phyloP scores from a whole-genome alignment of 2,329 filamentous ascomycete genomes.

The Xylariaceae sp. region DNA sequence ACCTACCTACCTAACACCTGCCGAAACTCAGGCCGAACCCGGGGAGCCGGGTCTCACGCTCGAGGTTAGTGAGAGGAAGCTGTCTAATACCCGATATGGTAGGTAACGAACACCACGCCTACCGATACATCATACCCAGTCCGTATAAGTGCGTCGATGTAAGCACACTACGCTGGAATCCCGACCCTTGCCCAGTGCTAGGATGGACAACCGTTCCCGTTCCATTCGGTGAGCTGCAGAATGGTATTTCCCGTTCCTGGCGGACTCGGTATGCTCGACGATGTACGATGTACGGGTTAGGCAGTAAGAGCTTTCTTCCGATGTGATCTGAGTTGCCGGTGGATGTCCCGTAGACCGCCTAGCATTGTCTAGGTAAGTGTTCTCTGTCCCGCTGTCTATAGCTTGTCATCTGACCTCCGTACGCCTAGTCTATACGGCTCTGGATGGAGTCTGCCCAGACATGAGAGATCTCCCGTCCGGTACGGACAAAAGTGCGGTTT shows the following conservation, averaged over 20 bases:
- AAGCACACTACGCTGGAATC: neutral
- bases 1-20: no score
- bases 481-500: neutral
- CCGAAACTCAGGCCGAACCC: constrained; percentile 3
- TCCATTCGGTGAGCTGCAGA: constrained; percentile 10
- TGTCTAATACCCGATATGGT: neutral
- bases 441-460: neutral
- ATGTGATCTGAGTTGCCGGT: neutral
- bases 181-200: constrained; percentile 1
- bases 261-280: neutral
- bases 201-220: constrained; percentile 2
- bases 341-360: neutral
- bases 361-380: no score
- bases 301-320: neutral
- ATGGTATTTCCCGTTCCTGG: neutral
- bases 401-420: no score
- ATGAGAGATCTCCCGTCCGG: neutral
- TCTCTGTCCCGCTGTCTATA: no score
- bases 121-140: neutral
- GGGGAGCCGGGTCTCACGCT: constrained; percentile 8
- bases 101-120: neutral
- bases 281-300: neutral
- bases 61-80: neutral
- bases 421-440: neutral
- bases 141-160: neutral